phyloP scores from a whole-genome alignment of 2,329 filamentous ascomycete species.

The Ophiocordyceps robertsii region DNA sequence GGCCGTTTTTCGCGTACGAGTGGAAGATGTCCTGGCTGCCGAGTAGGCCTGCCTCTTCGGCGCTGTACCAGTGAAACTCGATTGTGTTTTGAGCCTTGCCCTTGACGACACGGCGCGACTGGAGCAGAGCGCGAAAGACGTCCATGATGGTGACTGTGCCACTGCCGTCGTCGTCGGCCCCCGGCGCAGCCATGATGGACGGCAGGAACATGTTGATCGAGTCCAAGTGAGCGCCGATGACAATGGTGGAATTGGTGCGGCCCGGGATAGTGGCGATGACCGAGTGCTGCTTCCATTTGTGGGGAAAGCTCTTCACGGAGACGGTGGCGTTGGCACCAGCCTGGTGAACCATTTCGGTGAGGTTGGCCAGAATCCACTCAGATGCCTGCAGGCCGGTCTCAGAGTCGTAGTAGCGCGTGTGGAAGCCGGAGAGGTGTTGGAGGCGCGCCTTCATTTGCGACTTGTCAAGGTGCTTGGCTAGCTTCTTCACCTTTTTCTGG shows the following conservation, averaged over 20 bases:
- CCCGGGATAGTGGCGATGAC: conserved; percentile 89
- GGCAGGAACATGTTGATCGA: conserved; percentile 89
- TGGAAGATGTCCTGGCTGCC: conserved; percentile 85
- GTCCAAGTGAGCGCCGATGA: conserved; percentile 88
- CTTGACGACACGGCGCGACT: conserved; percentile 52
- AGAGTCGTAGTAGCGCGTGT: conserved; percentile 73
- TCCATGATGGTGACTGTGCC: conserved; percentile 92
- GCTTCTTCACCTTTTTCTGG: conserved; percentile 50
- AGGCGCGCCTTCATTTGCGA: conserved; percentile 65
- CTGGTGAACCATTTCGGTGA: conserved; percentile 56
- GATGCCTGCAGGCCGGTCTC: conserved; percentile 72
- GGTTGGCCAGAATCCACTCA: conserved; percentile 69
- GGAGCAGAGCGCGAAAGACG: conserved; percentile 68
- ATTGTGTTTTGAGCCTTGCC: conserved; percentile 73
- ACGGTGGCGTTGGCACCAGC: conserved; percentile 59
- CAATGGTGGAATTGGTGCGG: conserved; percentile 68
- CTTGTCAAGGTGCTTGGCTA: conserved; percentile 60
- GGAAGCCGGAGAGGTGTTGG: conserved; percentile 64
- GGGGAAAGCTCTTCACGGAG: conserved; percentile 58
- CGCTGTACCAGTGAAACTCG: conserved; percentile 95
- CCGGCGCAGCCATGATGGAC: conserved; percentile 69
- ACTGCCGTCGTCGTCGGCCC: conserved; percentile 90
- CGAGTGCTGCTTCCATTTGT: conserved; percentile 80
- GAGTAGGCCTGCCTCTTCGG: conserved; percentile 76
- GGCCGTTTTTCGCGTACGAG: conserved; percentile 57